Base-by-base conservation (phyloP, 108 stramenopile species). In the Pseudonitzschia multistriata region DNA sequence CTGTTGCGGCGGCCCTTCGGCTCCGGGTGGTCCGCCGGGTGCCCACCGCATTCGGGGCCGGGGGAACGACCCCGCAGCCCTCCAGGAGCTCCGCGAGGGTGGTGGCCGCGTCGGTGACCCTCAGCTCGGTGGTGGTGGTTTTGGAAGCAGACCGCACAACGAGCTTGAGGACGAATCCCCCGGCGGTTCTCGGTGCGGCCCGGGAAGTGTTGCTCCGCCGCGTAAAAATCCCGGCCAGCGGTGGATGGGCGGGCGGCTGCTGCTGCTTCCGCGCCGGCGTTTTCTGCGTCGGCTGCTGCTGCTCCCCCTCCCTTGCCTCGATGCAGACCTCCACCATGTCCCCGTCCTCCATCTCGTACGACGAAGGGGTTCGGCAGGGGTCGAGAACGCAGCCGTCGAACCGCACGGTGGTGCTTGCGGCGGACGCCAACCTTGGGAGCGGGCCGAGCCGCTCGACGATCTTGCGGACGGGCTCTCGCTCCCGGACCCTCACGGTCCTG, bases 281-380 rank as follows among this genome's bases (percentile, higher is more conserved):
- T 39, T 39, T 5, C 37, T 39, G 37, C 10, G 5, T 5, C 37
- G 5, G 37, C 10, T 39, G 37, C 37, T 39, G 37, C 42, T 45
- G 42, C 7, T 4, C 15, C 42, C 1, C 15, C 62, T 62, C 62
- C 37, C 36, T 13, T 13, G 49, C 59, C 34, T 62, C 39, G 30
- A 53, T 37, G 8, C 27, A 57, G 3, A 86, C 83, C 66, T 88
- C 85, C 68, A 89, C 83, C 68, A 88, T 70, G 34, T 88, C 87
- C 19, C 53, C 87, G 19, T 61, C 63, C 55, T 83, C 82, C 74
- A 85, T 67, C n/a, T 83, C 84, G 27, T 79, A 68, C 64, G 37
- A 36, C n/a, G 62, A 62, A 0, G 83, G 80, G n/a, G 74, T 83
- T 25, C 45, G 54, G 0, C 21, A 37, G 24, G 72, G 36, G n/a